phyloP scores from a whole-genome alignment of 352 stramenopile species.

The Thraustochytrium striatum region DNA sequence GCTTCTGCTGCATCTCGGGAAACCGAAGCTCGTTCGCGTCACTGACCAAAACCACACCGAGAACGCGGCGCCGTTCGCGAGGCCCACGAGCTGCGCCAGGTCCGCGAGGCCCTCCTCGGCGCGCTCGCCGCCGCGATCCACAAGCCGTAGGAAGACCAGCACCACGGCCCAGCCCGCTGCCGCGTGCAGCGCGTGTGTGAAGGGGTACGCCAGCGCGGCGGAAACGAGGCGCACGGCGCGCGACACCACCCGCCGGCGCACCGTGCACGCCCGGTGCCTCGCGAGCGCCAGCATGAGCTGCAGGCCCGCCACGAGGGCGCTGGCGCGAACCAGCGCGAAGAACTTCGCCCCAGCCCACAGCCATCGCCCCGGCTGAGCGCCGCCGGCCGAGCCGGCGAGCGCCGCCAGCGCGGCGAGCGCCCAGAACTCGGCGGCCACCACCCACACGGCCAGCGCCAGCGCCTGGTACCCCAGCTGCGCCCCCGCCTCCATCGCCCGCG shows the following conservation, averaged over 20 bases:
- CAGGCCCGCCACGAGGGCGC: neutral
- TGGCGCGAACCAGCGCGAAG: neutral
- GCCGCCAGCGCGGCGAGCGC: neutral
- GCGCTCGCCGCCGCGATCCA: neutral
- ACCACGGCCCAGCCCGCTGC: neutral
- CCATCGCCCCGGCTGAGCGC: neutral
- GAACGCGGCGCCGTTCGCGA: neutral
- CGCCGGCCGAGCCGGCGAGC: neutral
- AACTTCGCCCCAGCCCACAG: neutral
- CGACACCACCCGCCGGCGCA: neutral
- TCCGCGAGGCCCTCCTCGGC: neutral
- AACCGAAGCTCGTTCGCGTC: neutral
- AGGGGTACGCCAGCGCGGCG: neutral
- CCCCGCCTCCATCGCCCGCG: neutral
- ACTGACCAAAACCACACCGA: neutral
- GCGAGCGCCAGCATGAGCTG: neutral
- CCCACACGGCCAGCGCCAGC: neutral
- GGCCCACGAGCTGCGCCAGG: neutral
- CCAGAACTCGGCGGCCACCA: neutral
- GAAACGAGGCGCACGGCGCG: neutral
- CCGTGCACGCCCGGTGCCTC: neutral
- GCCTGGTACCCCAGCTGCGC: conserved; percentile 1
- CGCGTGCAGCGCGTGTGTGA: neutral
- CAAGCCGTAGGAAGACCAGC: neutral
- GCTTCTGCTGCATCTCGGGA: neutral